Evolutionary conservation across 1,284 basidiomycete species (phyloP), one percentile per base, ranked within the genome.

Genomic region (Trichosporon asahii): DNA sequence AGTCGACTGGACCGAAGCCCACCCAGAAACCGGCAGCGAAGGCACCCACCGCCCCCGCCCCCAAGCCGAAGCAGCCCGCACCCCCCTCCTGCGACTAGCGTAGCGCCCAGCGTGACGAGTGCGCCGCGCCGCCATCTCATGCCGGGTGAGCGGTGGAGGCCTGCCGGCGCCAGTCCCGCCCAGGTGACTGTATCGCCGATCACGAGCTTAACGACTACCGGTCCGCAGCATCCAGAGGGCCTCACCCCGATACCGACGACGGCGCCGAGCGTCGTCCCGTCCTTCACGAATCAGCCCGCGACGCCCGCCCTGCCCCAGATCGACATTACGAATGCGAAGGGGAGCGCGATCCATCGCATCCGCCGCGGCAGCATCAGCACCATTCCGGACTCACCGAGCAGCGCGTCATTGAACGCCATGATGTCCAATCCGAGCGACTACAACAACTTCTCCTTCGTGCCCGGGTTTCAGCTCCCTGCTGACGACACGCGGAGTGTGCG

Each of bases 401-500:
- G 80, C 2, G 73, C 80, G 8, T 80, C 79, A 9, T 72, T 82
- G 3, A 80, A 80, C 2, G 78, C 78, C 0, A 80, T 82, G 80
- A 75, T 81, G 14, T 75, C 76, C 9, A 75, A 73, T 11, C 79
- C 80, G 70, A 77, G 77, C 18, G 81, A 83, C 66, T 71, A 81
- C 31, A 77, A 73, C 57, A 63, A 67, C 66, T 78, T 74, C 66
- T 74, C 75, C 2, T 81, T 79, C 53, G 78, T 84, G 2, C 82
- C 82, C 1, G 83, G 83, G 3, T 84, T 84, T 33, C 77, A 81
- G 8, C 70, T 84, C 15, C 75, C 76, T 0, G 75, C 78, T 14
- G 82, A 84, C 57, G 82, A 84, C 68, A 78, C 81, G n/a, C 72
- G 80, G 27, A 80, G 78, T 68, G 76, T 83, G 2, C 75, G 78